phyloP scores from a whole-genome alignment of 306 rosid genomes.

The Ceratonia siliqua region DNA sequence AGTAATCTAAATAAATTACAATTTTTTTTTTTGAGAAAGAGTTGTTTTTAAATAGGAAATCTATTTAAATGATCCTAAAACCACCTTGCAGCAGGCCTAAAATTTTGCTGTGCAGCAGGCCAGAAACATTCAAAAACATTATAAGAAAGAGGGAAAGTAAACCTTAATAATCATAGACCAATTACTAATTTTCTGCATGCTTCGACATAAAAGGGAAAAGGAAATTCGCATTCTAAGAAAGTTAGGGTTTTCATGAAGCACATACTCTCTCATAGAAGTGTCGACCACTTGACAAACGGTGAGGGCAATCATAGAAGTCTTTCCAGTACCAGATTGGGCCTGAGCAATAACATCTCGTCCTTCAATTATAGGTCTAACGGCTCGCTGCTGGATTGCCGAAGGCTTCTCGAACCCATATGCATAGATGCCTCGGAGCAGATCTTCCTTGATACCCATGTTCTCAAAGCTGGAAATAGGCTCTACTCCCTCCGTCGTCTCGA shows the following conservation, averaged over 20 bases:
- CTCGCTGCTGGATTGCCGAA: constrained; percentile 96
- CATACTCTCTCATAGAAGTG: constrained; percentile 77
- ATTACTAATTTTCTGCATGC: background rate
- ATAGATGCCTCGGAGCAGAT: constrained; percentile 87
- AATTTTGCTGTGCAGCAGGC: too few relatives aligned
- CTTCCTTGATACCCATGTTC: constrained; percentile 91
- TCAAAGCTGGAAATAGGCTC: constrained; percentile 82
- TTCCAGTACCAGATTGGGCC: constrained; percentile 99
- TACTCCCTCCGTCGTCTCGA: constrained; percentile 83
- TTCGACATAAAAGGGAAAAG: background rate
- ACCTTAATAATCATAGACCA: background rate
- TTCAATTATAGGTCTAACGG: constrained; percentile 83
- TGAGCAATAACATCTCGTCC: constrained; percentile 98
- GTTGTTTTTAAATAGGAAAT: too few relatives aligned
- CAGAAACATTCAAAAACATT: background rate
- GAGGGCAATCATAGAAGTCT: constrained; percentile 95
- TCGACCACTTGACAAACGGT: constrained; percentile 92
- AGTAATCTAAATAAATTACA: background rate
- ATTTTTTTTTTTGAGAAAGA: too few relatives aligned
- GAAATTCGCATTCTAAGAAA: background rate
- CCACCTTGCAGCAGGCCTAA: too few relatives aligned
- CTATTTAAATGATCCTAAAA: too few relatives aligned
- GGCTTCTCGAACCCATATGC: constrained; percentile 95
- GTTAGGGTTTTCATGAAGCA: background rate
- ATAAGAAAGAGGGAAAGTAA: background rate